Evolutionary conservation across 2,329 filamentous ascomycete genomes (phyloP), one percentile per base, ranked within the genome.

Genomic region (Trichoderma oligosporum): DNA sequence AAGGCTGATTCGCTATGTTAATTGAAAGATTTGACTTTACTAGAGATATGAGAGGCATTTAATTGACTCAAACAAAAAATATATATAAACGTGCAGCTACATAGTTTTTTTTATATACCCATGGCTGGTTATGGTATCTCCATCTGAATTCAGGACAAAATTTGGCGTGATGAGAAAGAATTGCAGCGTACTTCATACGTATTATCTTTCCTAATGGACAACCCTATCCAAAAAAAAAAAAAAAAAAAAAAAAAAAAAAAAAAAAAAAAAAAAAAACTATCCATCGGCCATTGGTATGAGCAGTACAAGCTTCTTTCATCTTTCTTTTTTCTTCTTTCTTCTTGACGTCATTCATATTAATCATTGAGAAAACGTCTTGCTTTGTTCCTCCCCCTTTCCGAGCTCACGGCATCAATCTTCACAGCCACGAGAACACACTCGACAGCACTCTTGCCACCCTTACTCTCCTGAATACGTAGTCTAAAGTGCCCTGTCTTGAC

Each of bases 361-460:
- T 49, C 29, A 7, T 46, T 66, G 57, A 95, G 70, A 68, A 95
- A 96, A 0, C 72, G 74, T 61, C 88, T 80, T 49, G 76, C 71
- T 48, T 73, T 73, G 73, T 95, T 96, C 61, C 89, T 80, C 9
- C 79, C 79, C 60, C 78, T 76, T 71, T 93, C 84, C 7, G 78
- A 80, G 53, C 80, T 86, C 63, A 85, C 81, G 0, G 86, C 87
- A 63, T 95, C 88, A 24, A 96, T 68, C 70, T 89, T 91, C 31
- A 92, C 88, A 1, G 85, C 88, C 14, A 88, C 78, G 48, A 96
- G 78, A 20, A 90, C 79, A 58, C 89, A 87, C 72, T 93, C 87
- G 56, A 86, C 78, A 2, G 76, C 76, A 35, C 75, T 76, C 65
- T 79, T 83, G 47, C 79, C 78, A 48, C 72, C 76, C 57, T 65